Evolutionary conservation across 2,329 filamentous ascomycete genomes (phyloP).

Genomic region (Fusarium abutilonis): DNA sequence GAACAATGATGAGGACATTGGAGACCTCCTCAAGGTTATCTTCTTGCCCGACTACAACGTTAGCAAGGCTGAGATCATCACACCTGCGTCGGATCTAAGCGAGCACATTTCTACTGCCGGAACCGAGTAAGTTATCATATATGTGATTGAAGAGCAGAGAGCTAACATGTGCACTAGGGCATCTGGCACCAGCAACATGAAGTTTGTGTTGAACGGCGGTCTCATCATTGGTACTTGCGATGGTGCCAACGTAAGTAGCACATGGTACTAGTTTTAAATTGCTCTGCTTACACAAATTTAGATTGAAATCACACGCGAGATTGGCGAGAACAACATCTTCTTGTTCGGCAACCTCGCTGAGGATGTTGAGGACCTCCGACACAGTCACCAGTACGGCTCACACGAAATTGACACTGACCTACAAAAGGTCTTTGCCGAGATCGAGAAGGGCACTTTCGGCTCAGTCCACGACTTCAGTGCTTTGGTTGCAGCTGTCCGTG

Average conservation of each 20-base stretch:
- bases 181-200: constrained; percentile 97
- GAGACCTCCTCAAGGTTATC: constrained; percentile 94
- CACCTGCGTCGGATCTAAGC: constrained; percentile 92
- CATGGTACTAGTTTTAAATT: background rate
- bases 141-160: background rate
- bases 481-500: constrained; percentile 83
- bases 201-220: constrained; percentile 97
- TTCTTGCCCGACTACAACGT: constrained; percentile 99
- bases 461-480: constrained; percentile 81
- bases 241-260: constrained; percentile 84
- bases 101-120: constrained; percentile 99
- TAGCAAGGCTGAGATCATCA: constrained; percentile 98
- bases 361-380: constrained; percentile 94
- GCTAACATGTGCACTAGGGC: constrained; percentile 54
- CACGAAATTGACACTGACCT: constrained; percentile 82
- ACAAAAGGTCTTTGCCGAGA: constrained; percentile 82
- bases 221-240: constrained; percentile 98
- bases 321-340: constrained; percentile 98
- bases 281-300: constrained; percentile 29
- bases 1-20: constrained; percentile 91
- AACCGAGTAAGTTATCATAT: constrained; percentile 71
- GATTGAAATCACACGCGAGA: constrained; percentile 98
- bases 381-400: constrained; percentile 84
- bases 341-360: constrained; percentile 96
- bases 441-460: constrained; percentile 84